Base-by-base conservation (phyloP, 345 rosid genomes). In the Passiflora organensis region DNA sequence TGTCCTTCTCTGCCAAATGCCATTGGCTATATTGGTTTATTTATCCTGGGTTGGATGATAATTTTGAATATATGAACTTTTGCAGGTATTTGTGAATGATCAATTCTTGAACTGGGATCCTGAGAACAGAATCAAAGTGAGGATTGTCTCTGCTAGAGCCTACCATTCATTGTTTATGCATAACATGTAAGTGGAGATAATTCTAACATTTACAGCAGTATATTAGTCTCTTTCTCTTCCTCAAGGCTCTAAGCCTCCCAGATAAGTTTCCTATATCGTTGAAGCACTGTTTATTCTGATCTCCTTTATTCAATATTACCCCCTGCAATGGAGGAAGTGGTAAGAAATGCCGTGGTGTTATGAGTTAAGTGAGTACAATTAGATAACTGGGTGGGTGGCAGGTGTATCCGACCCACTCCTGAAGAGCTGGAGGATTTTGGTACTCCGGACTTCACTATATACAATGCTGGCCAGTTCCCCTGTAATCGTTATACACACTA, bases 391-490 rank as follows among this genome's bases (percentile, higher is more conserved):
- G 81, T 81, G 76, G 83, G 80, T 86, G 79, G 67, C 95, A 91
- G 98, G 98, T 91, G 98, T 69, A 88, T 91, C 74, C 96, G 98
- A 57, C 89, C 95, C 75, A 91, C 98, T 64, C 78, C 72, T 51
- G 95, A 88, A 74, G 98, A 91, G 86, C 98, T 88, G 66, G 96
- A 88, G 95, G 70, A 80, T 66, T 91, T 91, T 1, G 98, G 98
- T 63, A 88, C 95, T 63, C 98, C 98, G 67, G 98, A 91, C 77
- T 91, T 91, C 83, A 91, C 96, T 53, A 88, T 91, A 52, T 88
- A 86, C 95, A 91, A 91, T 72, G 98, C 98, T 43, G 98, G 98
- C 56, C 89, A 82, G 85, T 91, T 88, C 84, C 96, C 96, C 15
- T 91, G 98, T 79, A 91, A 91, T 56, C 96, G 98, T 69, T 91